Conservation (phyloP, 495 filamentous ascomycete species). For the Trichoderma asperelloides region DNA sequence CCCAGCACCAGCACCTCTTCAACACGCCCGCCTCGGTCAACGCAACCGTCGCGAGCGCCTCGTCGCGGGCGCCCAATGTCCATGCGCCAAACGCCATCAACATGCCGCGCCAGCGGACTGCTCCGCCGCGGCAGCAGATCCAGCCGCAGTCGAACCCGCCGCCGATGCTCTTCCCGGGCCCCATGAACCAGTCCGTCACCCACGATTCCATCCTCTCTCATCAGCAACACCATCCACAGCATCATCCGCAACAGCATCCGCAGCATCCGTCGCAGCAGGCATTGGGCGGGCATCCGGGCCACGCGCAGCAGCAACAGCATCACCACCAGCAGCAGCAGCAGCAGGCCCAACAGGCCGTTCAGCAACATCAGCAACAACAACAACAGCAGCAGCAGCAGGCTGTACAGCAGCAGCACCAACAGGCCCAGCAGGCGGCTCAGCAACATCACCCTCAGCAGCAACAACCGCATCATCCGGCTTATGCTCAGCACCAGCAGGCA, state of each 20-base stretch:
- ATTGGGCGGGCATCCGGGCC: constrained; percentile 17
- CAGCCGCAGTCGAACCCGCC: constrained; percentile 10
- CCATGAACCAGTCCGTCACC: constrained; percentile 10
- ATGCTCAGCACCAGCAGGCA: constrained; percentile 27
- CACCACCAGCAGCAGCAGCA: constrained; percentile 11
- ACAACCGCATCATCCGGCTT: constrained; percentile 16
- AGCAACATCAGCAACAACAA: constrained; percentile 1
- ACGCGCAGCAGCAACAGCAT: background rate
- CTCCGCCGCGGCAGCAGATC: constrained; percentile 11
- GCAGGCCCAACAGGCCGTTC: constrained; percentile 3
- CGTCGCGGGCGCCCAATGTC: background rate
- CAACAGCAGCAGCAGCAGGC: constrained; percentile 10
- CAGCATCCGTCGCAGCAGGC: constrained; percentile 13
- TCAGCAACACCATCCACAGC: constrained; percentile 13
- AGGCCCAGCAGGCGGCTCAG: constrained; percentile 14
- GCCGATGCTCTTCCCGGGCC: constrained; percentile 11
- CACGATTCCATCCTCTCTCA: constrained; percentile 11
- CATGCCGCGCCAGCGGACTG: constrained; percentile 3
- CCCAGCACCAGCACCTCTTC: constrained; percentile 17
- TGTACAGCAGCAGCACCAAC: constrained; percentile 13
- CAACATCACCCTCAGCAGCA: constrained; percentile 15
- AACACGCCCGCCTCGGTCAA: constrained; percentile 5
- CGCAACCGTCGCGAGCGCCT: constrained; percentile 9
- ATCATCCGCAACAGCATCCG: constrained; percentile 10
- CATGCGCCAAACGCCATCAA: constrained; percentile 4